A percentile compares a stretch with the other conserved stretches of the same genome.
Conservation (phyloP, 1,139 yeast species). For the Fermentozyma sake region DNA sequence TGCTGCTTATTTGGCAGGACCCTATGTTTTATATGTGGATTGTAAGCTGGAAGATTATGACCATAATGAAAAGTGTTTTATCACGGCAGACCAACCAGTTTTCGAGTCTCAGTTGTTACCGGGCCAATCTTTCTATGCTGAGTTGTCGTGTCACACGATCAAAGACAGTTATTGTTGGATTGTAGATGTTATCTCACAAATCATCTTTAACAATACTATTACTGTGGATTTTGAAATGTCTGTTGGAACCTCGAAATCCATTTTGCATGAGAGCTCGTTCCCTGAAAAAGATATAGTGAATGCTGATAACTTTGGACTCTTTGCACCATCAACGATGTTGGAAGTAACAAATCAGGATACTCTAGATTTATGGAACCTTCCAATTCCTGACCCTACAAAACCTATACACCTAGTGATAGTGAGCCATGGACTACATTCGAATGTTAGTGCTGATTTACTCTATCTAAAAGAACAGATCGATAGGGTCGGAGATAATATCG, state of each 20-base stretch:
- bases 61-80: slow-evolving; percentile 47
- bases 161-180: slow-evolving; percentile 58
- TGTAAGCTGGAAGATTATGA: slow-evolving; percentile 63
- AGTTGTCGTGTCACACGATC: slow-evolving; percentile 19
- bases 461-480: slow-evolving; percentile 83
- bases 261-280: slow-evolving; percentile 34
- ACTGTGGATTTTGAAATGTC: slow-evolving; percentile 66
- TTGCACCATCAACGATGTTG: slow-evolving; percentile 15
- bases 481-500: slow-evolving; percentile 47
- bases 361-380: slow-evolving; percentile 66
- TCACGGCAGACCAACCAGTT: slow-evolving; percentile 64
- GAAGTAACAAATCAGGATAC: slow-evolving; percentile 57
- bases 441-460: slow-evolving; percentile 82
- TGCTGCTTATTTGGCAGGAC: slow-evolving; percentile 90
- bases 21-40: slow-evolving; percentile 83
- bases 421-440: slow-evolving; percentile 92
- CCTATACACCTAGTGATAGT: slow-evolving; percentile 72
- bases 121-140: slow-evolving; percentile 22
- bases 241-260: slow-evolving; percentile 48
- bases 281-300: slow-evolving; percentile 25
- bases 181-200: slow-evolving; percentile 82
- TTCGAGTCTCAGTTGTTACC: slow-evolving; percentile 60
- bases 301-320: slow-evolving; percentile 28
- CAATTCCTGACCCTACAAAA: slow-evolving; percentile 38
- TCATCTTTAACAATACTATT: slow-evolving; percentile 68